A percentile compares a stretch with the other conserved stretches of the same genome.
phyloP scores from a whole-genome alignment of 83 land plant species.

The Thuja plicata region DNA sequence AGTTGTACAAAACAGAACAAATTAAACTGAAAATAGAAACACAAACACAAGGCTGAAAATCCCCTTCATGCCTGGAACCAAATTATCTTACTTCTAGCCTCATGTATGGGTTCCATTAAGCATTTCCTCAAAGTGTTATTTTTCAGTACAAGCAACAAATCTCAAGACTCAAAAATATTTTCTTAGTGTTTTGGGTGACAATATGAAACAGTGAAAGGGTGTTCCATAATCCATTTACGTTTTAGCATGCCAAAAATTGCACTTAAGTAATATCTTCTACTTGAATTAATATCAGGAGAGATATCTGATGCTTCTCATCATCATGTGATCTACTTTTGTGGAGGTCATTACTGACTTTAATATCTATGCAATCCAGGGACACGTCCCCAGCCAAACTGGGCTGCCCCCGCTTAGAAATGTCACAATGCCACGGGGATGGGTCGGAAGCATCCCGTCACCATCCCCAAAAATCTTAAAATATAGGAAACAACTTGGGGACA shows the following conservation, averaged over 20 bases:
- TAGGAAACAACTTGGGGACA: too few species aligned
- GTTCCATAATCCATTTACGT: not conserved
- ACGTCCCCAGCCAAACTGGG: too few species aligned
- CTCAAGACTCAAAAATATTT: not conserved
- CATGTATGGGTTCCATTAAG: not conserved
- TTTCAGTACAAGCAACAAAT: not conserved
- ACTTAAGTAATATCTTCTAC: not conserved
- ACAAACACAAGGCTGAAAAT: not conserved
- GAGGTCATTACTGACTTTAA: not conserved
- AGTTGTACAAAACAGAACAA: not conserved
- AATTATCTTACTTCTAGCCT: not conserved
- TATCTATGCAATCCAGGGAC: too few species aligned
- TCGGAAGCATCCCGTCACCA: too few species aligned
- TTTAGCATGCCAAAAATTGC: not conserved
- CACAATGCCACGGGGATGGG: too few species aligned
- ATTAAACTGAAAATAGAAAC: not conserved
- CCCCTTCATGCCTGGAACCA: not conserved
- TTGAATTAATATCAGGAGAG: not conserved
- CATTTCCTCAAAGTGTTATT: not conserved
- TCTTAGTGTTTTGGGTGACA: not conserved
- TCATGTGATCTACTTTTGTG: not conserved
- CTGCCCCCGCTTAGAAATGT: too few species aligned
- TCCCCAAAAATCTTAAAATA: too few species aligned
- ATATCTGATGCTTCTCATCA: not conserved
- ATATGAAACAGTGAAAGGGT: not conserved